Percentiles rank a stretch among this genome's conserved stretches.
Conservation (phyloP, 192 early-diverging fungal genomes). For the Hyaloraphidium curvatum region DNA sequence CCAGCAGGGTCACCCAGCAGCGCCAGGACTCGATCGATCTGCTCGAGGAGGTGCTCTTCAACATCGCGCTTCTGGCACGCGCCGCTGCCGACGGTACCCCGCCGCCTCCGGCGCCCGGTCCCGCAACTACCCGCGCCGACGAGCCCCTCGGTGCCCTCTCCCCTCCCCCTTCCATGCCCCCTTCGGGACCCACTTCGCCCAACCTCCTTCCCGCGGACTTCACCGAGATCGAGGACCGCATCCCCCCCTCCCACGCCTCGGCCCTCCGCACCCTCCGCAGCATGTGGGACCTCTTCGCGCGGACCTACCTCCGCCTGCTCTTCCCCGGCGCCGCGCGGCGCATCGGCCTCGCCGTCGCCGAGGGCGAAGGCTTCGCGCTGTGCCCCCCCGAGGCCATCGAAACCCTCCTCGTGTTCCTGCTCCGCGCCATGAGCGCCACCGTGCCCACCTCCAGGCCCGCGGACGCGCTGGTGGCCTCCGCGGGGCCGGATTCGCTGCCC, state of each 20-base stretch:
- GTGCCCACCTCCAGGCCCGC: background rate
- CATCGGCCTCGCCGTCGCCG: constrained; percentile 18
- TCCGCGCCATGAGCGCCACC: constrained; percentile 20
- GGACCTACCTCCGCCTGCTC: constrained; percentile 42
- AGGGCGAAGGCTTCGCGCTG: constrained; percentile 37
- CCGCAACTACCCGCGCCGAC: background rate
- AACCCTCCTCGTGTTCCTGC: constrained; percentile 41
- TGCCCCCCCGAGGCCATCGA: constrained; percentile 51
- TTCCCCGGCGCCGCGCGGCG: constrained; percentile 40
- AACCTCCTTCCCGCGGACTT: background rate
- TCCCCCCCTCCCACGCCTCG: background rate
- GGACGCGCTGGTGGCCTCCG: background rate
- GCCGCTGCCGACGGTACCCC: background rate
- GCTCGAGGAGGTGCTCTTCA: constrained; percentile 22
- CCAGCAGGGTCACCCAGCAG: background rate
- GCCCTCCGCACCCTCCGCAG: background rate
- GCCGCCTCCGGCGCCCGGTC: background rate
- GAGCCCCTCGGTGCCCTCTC: background rate
- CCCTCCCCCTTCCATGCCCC: too few species aligned
- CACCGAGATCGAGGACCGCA: too few species aligned
- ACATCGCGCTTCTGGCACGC: constrained; percentile 9
- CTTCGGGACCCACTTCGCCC: too few species aligned
- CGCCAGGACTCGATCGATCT: constrained; percentile 19
- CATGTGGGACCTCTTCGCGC: constrained; percentile 52
- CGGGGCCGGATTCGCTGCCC: background rate